Evolutionary conservation across 1,284 basidiomycete species (phyloP), one percentile per base, ranked within the genome.

Genomic region (Pulchroboletus neoregius): DNA sequence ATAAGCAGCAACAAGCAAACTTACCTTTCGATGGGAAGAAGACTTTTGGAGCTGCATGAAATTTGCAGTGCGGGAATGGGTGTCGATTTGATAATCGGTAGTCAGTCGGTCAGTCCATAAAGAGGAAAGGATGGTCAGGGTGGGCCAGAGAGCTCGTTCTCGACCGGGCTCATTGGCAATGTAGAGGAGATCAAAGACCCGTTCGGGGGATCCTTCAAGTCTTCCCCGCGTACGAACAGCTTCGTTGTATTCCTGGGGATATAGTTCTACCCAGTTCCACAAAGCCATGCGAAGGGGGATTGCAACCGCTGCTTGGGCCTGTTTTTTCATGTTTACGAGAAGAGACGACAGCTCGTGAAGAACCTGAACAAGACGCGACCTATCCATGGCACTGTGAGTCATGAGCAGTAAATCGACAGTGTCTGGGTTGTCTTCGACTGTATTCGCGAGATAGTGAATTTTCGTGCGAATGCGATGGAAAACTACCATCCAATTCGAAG

Each of bases 211-310:
- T 38, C 87, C 88, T 49, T 94, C 92, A 12, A 90, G 71, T 39
- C 73, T 75, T 30, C 84, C 81, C 38, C 82, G 74, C 11, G 74
- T 71, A 7, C 78, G 73, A 33, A 91, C 75, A 4, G 84, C 74
- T 4, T 87, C 82, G 42, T 86, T 84, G 63, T 85, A 96, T 60
- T 97, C 91, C 10, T 74, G 69, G 0, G 91, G 88, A 60, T 87
- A 89, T 12, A 82, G 75, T 39, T 90, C 84, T 40, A 96, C 86
- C 92, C 92, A 97, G 50, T 90, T 91, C 92, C 93, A 95, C 24
- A 96, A 75, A 0, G 90, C 90, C 28, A 80, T 76, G 12, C 91
- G 81, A 27, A 97, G 73, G 15, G 86, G 82, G 6, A 80, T 71
- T 0, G 91, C 84, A 27, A 94, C 74, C 0, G 86, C 82, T 4